phyloP scores from a whole-genome alignment of 1,284 basidiomycete genomes.

The Tremellales sp. region DNA sequence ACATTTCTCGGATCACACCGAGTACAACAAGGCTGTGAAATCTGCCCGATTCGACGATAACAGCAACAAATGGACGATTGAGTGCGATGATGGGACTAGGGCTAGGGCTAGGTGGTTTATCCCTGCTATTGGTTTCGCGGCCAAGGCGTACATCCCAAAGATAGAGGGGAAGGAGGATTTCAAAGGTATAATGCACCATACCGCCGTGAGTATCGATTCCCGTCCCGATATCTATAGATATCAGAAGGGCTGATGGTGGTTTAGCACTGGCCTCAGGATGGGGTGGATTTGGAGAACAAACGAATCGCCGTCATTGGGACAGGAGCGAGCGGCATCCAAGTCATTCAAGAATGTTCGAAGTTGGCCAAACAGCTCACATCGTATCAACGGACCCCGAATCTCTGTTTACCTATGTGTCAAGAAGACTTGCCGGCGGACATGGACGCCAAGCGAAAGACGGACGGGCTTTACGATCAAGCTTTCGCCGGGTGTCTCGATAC shows the following conservation, averaged over 20 bases:
- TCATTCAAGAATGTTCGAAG: background rate
- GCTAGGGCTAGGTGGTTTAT: background rate
- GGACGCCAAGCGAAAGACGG: background rate
- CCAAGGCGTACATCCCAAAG: background rate
- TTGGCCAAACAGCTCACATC: background rate
- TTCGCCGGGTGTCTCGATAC: background rate
- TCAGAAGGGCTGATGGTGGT: background rate
- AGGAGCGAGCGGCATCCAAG: background rate
- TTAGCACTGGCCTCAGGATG: background rate
- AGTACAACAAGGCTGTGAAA: background rate
- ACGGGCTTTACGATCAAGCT: background rate
- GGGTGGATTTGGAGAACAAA: background rate
- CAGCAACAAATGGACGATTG: background rate
- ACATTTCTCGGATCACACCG: background rate
- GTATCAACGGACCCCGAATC: background rate
- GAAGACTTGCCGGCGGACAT: background rate
- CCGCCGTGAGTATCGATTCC: background rate
- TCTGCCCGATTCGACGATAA: background rate
- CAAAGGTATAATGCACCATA: background rate
- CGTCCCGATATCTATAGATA: background rate
- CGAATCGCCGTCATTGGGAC: background rate
- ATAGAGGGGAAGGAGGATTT: background rate
- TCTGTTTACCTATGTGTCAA: background rate
- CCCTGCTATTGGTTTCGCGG: background rate
- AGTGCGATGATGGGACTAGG: background rate